These are phyloP conservation scores for Penicillium salamii DNA, from an alignment of 495 filamentous ascomycete species.

Conservation along the genomic window DNA sequence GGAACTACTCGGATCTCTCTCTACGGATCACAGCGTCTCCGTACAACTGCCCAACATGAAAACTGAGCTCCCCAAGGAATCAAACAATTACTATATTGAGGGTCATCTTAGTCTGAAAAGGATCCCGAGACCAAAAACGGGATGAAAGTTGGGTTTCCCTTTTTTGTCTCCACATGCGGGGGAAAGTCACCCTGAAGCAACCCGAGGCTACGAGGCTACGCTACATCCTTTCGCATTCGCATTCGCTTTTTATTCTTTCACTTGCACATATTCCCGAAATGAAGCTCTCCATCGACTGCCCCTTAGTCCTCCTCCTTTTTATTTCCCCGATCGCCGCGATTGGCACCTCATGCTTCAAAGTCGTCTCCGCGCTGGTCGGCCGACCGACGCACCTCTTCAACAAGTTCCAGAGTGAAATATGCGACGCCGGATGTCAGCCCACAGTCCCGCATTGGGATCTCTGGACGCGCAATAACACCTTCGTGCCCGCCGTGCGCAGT, in stretches of 20 bases:
- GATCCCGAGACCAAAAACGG: no score
- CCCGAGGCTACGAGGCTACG: no score
- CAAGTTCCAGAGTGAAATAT: conserved; percentile 43
- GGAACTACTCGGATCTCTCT: no score
- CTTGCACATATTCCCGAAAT: conserved; percentile 4
- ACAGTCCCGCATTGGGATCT: conserved; percentile 46
- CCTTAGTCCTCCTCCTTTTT: conserved; percentile 22
- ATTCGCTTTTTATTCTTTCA: no score
- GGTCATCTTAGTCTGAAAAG: no score
- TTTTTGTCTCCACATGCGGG: neutral
- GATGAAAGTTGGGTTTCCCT: no score
- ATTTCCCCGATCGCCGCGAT: conserved; percentile 25
- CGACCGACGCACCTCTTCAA: conserved; percentile 34
- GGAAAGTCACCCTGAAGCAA: neutral
- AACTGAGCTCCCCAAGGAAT: no score
- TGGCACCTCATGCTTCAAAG: conserved; percentile 38
- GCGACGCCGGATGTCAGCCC: conserved; percentile 39
- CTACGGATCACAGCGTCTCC: no score
- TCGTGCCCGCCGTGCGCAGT: conserved; percentile 39
- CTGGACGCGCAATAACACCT: conserved; percentile 45
- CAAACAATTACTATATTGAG: no score
- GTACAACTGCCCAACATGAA: no score
- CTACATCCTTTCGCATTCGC: neutral
- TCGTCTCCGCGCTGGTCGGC: conserved; percentile 35
- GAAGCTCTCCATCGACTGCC: conserved; percentile 15